These are phyloP conservation scores for Eucalyptus marginata DNA, from an alignment of 345 rosid genomes.

Conservation along the genomic window DNA sequence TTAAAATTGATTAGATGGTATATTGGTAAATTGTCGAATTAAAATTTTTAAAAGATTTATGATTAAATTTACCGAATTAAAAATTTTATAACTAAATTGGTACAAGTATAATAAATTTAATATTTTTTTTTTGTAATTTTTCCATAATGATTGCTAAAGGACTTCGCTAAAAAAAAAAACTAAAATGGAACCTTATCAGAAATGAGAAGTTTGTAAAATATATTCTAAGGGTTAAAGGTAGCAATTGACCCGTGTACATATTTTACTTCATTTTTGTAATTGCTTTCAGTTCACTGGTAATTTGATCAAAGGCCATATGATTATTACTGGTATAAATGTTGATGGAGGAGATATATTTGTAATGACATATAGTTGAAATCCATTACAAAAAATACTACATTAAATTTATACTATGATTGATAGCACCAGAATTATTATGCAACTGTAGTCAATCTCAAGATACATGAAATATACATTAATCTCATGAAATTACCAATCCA, in stretches of 20 bases:
- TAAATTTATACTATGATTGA: neutral
- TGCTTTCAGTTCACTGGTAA: neutral
- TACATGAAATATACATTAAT: neutral
- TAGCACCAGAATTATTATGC: rapidly evolving
- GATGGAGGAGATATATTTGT: neutral
- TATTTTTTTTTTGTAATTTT: too few species aligned
- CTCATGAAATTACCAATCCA: neutral
- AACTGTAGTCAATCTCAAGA: neutral
- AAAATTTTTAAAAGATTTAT: too few species aligned
- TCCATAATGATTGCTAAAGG: neutral
- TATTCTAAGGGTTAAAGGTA: neutral
- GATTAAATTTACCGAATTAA: rapidly evolving
- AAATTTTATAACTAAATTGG: too few species aligned
- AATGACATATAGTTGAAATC: neutral
- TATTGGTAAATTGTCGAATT: rapidly evolving
- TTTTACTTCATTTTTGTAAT: neutral
- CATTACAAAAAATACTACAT: neutral
- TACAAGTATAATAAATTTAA: rapidly evolving
- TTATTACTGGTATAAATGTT: neutral
- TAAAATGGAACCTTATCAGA: neutral
- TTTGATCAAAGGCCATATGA: neutral
- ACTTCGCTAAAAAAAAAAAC: neutral
- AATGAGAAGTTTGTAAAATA: neutral
- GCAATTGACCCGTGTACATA: neutral
- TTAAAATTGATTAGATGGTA: rapidly evolving